These are phyloP conservation scores for Podospora fimiseda DNA, from an alignment of 495 filamentous ascomycete genomes.

Conservation along the genomic window DNA sequence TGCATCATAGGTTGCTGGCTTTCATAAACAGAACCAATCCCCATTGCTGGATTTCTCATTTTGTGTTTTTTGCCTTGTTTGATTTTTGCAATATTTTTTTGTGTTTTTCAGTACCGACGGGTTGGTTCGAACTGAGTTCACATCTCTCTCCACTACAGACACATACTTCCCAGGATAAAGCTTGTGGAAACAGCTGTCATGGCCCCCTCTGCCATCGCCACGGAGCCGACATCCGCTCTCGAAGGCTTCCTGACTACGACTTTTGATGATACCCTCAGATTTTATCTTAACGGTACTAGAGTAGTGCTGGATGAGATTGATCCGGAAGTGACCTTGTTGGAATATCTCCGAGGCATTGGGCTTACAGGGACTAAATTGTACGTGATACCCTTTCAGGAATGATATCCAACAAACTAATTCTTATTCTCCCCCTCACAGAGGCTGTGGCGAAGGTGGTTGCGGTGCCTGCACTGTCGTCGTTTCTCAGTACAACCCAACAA, in stretches of 20 bases:
- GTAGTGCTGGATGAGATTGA: constrained; percentile 76
- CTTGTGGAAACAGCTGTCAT: constrained; percentile 21
- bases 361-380: constrained; percentile 66
- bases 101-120: background rate
- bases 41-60: background rate
- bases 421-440: constrained; percentile 44
- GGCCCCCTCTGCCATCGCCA: constrained; percentile 43
- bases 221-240: constrained; percentile 26
- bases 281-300: constrained; percentile 95
- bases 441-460: constrained; percentile 92
- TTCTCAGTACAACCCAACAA: constrained; percentile 87
- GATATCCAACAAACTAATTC: constrained; percentile 17
- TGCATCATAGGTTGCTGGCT: too few species aligned
- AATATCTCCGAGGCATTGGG: constrained; percentile 86
- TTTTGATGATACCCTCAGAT: constrained; percentile 55
- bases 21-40: too few species aligned
- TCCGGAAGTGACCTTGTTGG: constrained; percentile 85
- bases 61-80: background rate
- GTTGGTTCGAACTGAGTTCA: background rate
- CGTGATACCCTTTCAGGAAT: constrained; percentile 13
- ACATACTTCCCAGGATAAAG: background rate
- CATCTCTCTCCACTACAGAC: background rate
- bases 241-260: constrained; percentile 29
- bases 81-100: background rate
- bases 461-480: constrained; percentile 96